phyloP scores from a whole-genome alignment of 345 rosid genomes.

The Erucastrum elatum region DNA sequence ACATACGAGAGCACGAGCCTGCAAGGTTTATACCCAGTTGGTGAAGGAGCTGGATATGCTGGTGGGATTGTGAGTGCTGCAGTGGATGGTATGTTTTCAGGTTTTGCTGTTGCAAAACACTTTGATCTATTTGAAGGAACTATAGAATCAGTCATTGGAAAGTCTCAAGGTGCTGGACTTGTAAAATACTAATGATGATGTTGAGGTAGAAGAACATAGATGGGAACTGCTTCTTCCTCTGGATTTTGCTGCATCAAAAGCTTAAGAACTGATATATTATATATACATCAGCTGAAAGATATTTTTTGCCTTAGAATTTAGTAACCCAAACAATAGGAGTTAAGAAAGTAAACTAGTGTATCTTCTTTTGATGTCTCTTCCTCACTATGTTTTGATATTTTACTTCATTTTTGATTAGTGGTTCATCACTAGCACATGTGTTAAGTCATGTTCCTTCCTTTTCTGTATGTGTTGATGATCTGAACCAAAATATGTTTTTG shows the following conservation, averaged over 20 bases:
- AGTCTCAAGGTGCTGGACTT: slow-evolving; percentile 59
- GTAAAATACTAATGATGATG: slow-evolving; percentile 53
- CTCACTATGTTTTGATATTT: background rate
- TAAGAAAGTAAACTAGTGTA: slow-evolving; percentile 11
- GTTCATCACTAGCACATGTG: background rate
- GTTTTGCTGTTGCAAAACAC: slow-evolving; percentile 78
- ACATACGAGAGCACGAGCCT: slow-evolving; percentile 76
- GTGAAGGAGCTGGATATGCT: slow-evolving; percentile 99
- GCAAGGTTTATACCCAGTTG: slow-evolving; percentile 84
- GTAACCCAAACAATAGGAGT: slow-evolving; percentile 16
- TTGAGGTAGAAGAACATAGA: slow-evolving; percentile 18
- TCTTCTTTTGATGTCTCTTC: background rate
- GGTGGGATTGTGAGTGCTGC: slow-evolving; percentile 99
- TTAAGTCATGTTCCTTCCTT: background rate
- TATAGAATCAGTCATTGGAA: slow-evolving; percentile 68
- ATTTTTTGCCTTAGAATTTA: slow-evolving; percentile 24
- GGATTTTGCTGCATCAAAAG: slow-evolving; percentile 9
- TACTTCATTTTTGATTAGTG: background rate
- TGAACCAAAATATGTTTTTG: background rate
- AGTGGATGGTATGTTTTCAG: slow-evolving; percentile 89
- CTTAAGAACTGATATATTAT: slow-evolving; percentile 12
- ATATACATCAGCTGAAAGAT: background rate
- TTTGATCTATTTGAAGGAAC: slow-evolving; percentile 54
- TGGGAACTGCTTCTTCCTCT: slow-evolving; percentile 8
- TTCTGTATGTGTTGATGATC: background rate